Percentiles rank a stretch among this genome's conserved stretches.
Conservation (phyloP, 306 rosid species). For the Prunus armeniaca region DNA sequence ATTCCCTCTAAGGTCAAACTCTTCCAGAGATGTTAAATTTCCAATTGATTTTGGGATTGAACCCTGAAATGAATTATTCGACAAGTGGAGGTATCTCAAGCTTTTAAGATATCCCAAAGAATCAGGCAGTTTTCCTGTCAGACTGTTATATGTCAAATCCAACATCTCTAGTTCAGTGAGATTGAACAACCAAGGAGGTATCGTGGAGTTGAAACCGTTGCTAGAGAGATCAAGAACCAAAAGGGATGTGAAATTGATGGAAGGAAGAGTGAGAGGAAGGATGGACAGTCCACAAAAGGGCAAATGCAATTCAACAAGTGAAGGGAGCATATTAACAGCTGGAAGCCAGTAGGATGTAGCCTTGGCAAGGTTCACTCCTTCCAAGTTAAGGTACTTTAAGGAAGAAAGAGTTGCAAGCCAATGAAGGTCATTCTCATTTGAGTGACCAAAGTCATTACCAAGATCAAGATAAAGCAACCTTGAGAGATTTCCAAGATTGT, state of each 20-base stretch:
- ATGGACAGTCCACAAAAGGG: slow-evolving; percentile 16
- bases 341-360: slow-evolving; percentile 18
- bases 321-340: slow-evolving; percentile 17
- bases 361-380: background rate
- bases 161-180: slow-evolving; percentile 2
- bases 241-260: slow-evolving; percentile 35
- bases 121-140: slow-evolving; percentile 19
- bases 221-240: background rate
- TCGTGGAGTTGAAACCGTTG: slow-evolving; percentile 12
- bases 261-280: slow-evolving; percentile 22
- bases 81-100: slow-evolving; percentile 5
- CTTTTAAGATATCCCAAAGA: slow-evolving; percentile 21
- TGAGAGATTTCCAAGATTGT: slow-evolving; percentile 13
- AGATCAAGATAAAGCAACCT: slow-evolving; percentile 2
- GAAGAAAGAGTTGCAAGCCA: slow-evolving; percentile 14
- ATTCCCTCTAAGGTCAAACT: slow-evolving; percentile 14
- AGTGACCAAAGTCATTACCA: background rate
- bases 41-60: slow-evolving; percentile 31
- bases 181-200: slow-evolving; percentile 31
- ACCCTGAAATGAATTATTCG: slow-evolving; percentile 18
- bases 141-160: background rate
- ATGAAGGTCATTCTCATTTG: background rate
- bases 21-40: slow-evolving; percentile 23
- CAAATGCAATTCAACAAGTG: slow-evolving; percentile 24
- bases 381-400: slow-evolving; percentile 1